Evolutionary conservation across 1,284 basidiomycete genomes (phyloP).

Genomic region (Cystobasidiaceae sp.): DNA sequence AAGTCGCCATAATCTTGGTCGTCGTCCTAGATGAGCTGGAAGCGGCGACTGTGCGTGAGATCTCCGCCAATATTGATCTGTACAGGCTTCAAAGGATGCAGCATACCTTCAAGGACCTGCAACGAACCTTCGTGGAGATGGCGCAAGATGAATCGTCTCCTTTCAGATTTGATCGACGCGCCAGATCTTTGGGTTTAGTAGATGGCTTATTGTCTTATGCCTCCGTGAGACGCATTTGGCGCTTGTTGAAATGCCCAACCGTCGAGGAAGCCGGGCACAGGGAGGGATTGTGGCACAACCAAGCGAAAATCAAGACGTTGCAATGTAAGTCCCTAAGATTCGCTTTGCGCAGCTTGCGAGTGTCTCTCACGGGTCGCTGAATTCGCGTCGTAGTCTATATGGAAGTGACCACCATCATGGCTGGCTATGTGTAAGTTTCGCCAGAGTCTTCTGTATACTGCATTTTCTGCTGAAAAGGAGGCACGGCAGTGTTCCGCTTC

Average conservation of each 20-base stretch:
- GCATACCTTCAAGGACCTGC: background rate
- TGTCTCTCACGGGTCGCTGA: background rate
- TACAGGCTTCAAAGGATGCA: background rate
- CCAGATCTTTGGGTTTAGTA: background rate
- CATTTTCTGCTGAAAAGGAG: background rate
- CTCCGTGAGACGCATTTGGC: background rate
- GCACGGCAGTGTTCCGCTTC: background rate
- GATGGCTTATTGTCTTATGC: constrained; percentile 5
- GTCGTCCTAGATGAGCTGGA: constrained; percentile 2
- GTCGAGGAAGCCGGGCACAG: background rate
- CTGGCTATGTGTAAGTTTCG: constrained; percentile 2
- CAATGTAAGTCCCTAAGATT: background rate
- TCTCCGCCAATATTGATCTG: background rate
- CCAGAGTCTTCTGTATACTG: background rate
- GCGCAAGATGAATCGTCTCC: background rate
- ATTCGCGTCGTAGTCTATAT: background rate
- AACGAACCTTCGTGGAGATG: background rate
- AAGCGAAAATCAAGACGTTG: background rate
- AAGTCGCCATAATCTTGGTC: constrained; percentile 3
- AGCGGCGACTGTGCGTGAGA: background rate
- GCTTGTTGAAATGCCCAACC: background rate
- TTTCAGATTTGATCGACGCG: background rate
- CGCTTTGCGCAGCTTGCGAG: background rate
- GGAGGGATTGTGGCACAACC: background rate
- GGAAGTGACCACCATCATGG: background rate